Evolutionary conservation across 2,329 filamentous ascomycete species (phyloP), one percentile per base, ranked within the genome.

Genomic region (Teratosphaeria destructans): DNA sequence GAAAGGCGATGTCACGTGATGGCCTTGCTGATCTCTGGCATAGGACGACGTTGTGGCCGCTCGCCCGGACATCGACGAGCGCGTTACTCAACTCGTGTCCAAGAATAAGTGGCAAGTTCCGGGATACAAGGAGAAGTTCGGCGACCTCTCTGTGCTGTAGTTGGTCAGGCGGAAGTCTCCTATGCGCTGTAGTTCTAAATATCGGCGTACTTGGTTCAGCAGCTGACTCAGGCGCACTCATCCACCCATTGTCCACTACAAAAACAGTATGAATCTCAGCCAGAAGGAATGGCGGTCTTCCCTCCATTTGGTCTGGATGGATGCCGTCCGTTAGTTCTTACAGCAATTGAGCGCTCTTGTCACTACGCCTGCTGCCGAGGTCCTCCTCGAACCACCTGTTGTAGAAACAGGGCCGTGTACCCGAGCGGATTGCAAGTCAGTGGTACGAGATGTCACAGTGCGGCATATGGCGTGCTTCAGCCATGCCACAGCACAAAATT

Each of bases 111-210:
- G 94, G 94, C 85, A 87, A 81, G 92, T 96, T 74, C 92, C 94
- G 65, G 94, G 94, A 75, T 99, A 99, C 89, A 96, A 96, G 93
- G 94, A 99, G 85, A 95, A 92, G 85, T 99, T 97, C 79, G 94
- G 94, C 82, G 92, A 97, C 77, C 86, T 97, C 71, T 93, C 94
- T 71, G 81, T 95, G 71, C 82, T 97, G 77, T 99, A 96, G 85
- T 84, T 75, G 71, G 71, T 56, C 7, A 5, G 19, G 43, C n/a
- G 43, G 7, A 19, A 49, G 19, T 49, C 59, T 54, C 43, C 43
- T 49, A 5, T 49, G 43, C 23, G 43, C 43, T 49, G 43, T 49
- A 49, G 43, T 49, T 49, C 19, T 23, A 49, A 19, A 49, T 49
- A 49, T 49, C 43, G n/a, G 19, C 43, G 43, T 8, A 49, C 43